Percentiles rank a stretch among this genome's conserved stretches.
phyloP scores from a whole-genome alignment of 1,284 basidiomycete genomes.

The Fomitopsis betulina region DNA sequence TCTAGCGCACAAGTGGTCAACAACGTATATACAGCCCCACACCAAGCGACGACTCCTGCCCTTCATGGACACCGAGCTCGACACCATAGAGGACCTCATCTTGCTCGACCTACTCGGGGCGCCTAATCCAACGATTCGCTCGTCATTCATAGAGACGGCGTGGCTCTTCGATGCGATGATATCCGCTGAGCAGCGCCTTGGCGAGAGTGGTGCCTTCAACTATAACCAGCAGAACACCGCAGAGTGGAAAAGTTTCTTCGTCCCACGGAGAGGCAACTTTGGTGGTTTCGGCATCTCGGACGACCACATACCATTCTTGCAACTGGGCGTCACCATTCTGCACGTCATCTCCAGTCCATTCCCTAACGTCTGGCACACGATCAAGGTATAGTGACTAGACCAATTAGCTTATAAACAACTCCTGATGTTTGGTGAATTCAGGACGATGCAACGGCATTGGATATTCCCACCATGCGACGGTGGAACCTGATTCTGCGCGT shows the following conservation, averaged over 20 bases:
- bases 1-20: conserved; percentile 80
- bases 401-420: not conserved
- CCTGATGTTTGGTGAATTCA: conserved; percentile 25
- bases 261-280: conserved; percentile 36
- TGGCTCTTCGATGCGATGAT: conserved; percentile 84
- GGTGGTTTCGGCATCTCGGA: conserved; percentile 77
- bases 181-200: conserved; percentile 64
- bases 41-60: conserved; percentile 57
- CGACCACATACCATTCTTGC: conserved; percentile 92
- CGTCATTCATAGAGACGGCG: conserved; percentile 83
- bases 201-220: conserved; percentile 53
- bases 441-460: conserved; percentile 88
- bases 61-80: conserved; percentile 56
- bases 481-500: conserved; percentile 91
- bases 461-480: conserved; percentile 80
- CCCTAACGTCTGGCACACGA: conserved; percentile 88
- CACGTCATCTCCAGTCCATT: conserved; percentile 92
- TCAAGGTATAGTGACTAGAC: conserved; percentile 42
- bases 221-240: conserved; percentile 40
- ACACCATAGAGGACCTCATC: conserved; percentile 83
- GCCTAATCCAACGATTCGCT: conserved; percentile 63
- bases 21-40: conserved; percentile 59
- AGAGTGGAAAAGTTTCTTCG: conserved; percentile 61
- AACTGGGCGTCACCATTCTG: conserved; percentile 81
- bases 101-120: conserved; percentile 88